A percentile compares a stretch with the other conserved stretches of the same genome.
These are phyloP conservation scores for Neocatenulostroma microsporum DNA, from an alignment of 2,329 filamentous ascomycete genomes.

Conservation along the genomic window DNA sequence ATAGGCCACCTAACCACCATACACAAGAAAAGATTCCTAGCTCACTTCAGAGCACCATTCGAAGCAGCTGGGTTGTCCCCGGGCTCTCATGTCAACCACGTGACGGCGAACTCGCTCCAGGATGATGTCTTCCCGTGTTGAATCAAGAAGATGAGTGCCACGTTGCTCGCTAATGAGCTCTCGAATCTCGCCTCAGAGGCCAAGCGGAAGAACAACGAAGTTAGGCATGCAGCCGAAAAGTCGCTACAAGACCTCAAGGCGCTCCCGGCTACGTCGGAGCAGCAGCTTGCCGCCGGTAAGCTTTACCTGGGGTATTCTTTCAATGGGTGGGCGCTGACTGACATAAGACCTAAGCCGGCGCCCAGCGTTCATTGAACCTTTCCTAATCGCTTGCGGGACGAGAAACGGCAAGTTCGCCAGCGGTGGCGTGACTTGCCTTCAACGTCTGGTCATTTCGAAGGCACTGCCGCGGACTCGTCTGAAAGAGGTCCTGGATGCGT, in stretches of 20 bases:
- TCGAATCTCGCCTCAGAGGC: constrained; percentile 52
- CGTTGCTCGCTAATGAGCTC: constrained; percentile 26
- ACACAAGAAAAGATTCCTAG: too few relatives aligned
- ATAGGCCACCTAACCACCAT: too few relatives aligned
- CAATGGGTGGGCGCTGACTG: constrained; percentile 19
- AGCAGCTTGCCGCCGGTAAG: constrained; percentile 63
- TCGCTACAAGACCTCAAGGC: constrained; percentile 82
- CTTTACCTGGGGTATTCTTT: constrained; percentile 4
- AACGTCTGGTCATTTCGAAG: constrained; percentile 74
- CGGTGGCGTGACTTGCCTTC: constrained; percentile 80
- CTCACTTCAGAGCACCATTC: too few relatives aligned
- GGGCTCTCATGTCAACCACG: too few relatives aligned
- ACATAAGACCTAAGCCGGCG: constrained; percentile 69
- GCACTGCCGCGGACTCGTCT: constrained; percentile 72
- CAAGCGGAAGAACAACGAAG: constrained; percentile 85
- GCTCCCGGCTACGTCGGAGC: constrained; percentile 65
- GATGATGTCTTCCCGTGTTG: too few relatives aligned
- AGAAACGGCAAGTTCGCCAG: constrained; percentile 84
- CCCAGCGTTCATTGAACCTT: constrained; percentile 81
- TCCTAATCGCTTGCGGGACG: constrained; percentile 84
- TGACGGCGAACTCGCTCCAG: too few relatives aligned
- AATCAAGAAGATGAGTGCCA: constrained; percentile 26
- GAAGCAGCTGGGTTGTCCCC: too few relatives aligned
- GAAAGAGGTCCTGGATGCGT: constrained; percentile 77
- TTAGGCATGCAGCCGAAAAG: constrained; percentile 86